Evolutionary conservation across 306 rosid species (phyloP), one percentile per base, ranked within the genome.

Genomic region (Trifolium repens): DNA sequence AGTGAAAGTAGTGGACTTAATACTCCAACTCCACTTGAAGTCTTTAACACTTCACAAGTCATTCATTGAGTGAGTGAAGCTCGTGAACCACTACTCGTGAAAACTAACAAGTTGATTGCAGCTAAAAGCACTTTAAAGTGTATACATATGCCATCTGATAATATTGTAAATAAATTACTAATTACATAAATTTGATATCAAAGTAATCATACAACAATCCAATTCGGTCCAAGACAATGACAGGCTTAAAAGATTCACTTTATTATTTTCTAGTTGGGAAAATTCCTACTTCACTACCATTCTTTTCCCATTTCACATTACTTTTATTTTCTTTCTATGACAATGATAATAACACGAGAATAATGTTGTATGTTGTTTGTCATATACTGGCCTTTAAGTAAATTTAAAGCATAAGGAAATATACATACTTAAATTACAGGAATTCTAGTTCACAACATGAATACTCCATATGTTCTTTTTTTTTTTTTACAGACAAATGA

Each of bases 81-180:
- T 84, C 85, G 78, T 70, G 81, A 84, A 71, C 83, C 89, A 88
- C 89, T 84, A 72, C 89, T 86, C 85, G 69, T 82, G 55, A 53
- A 60, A 80, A 24, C 70, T 60, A 57, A 73, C 78, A 50, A 67
- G 30, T 81, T 43, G 59, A 67, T 82, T 82, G 76, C 57, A 77
- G 22, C 76, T 76, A 57, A 71, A 71, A 75, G 67, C 76, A 55
- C 79, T 67, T 43, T 46, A 30, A 27, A 27, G 11, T 69, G 8
- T 37, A 5, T 44, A 4, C 3, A 0, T 10, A 15, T 46, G 27
- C n/a, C 2, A 32, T 27, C 26, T 27, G 34, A 6, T 37, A 7
- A 44, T 68, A 40, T 67, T 67, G 34, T 43, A 46, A 43, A 46
- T 68, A 27, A 26, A 67, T 67, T 12, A 67, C 47, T 46, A 13